phyloP scores from a whole-genome alignment of 2,329 filamentous ascomycete genomes.

The Aspergillus sp. region DNA sequence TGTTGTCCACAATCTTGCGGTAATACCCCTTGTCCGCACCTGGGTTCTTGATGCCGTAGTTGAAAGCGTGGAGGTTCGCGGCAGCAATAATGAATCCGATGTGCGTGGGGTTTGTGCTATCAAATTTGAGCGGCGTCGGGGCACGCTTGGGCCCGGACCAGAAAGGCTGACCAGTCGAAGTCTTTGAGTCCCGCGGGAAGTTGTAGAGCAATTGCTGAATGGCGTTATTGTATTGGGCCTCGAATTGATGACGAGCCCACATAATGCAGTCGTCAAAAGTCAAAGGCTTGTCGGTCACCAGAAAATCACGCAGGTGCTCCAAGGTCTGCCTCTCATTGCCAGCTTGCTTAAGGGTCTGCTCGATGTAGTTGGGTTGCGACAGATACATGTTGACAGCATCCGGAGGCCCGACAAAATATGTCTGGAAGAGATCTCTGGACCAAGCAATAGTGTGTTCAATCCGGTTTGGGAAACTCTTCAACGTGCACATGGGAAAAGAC shows the following conservation, averaged over 20 bases:
- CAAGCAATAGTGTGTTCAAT: slow-evolving; percentile 99
- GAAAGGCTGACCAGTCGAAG: slow-evolving; percentile 81
- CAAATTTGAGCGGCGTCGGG: slow-evolving; percentile 83
- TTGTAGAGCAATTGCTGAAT: slow-evolving; percentile 94
- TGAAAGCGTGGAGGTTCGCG: slow-evolving; percentile 91
- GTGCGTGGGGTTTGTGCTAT: slow-evolving; percentile 74
- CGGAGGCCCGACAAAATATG: slow-evolving; percentile 83
- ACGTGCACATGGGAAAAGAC: slow-evolving; percentile 97
- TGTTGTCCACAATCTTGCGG: slow-evolving; percentile 71
- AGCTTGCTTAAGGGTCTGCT: slow-evolving; percentile 78
- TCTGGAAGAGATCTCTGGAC: slow-evolving; percentile 93
- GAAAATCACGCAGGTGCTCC: slow-evolving; percentile 79
- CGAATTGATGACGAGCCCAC: slow-evolving; percentile 89
- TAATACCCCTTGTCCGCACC: slow-evolving; percentile 64
- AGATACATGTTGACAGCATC: slow-evolving; percentile 93
- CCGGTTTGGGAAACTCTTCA: slow-evolving; percentile 93
- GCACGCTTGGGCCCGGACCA: slow-evolving; percentile 98
- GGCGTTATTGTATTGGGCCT: slow-evolving; percentile 93
- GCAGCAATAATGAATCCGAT: slow-evolving; percentile 79
- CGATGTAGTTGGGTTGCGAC: slow-evolving; percentile 82
- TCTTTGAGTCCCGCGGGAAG: slow-evolving; percentile 89
- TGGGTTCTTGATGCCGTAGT: slow-evolving; percentile 91
- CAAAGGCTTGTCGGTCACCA: slow-evolving; percentile 84
- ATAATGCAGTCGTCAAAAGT: slow-evolving; percentile 94
- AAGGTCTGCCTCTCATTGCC: slow-evolving; percentile 92